Evolutionary conservation across 176 grass and related monocot species (phyloP), one percentile per base, ranked within the genome.

Genomic region (Musa itinerans): DNA sequence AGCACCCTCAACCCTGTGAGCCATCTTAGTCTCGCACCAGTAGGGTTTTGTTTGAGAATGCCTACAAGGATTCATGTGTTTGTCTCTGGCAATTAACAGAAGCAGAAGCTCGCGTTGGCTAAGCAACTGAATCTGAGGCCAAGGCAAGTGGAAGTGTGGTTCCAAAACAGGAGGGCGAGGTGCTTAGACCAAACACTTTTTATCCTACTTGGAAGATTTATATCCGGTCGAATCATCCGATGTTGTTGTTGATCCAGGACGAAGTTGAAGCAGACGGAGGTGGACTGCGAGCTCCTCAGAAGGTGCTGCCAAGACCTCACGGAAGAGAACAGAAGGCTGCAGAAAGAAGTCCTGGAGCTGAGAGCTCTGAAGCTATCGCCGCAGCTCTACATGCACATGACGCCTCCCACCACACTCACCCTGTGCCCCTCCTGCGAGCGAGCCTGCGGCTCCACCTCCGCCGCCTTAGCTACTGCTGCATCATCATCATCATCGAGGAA

Each of bases 231-330:
- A 61, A 61, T 20, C 7, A 61, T 61, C 8, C 55, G 55, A n/a
- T 61, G 24, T 11, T 27, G 19, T 12, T 29, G 55, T 11, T 4
- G 29, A 54, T 66, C 16, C 65, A 85, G 93, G 74, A 96, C 93
- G 17, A 96, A 96, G 81, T 73, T 96, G 81, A 96, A 96, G 93
- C 89, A 96, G 82, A 96, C 89, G 54, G 93, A 96, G 78, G 89
- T 96, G 54, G 87, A 92, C 75, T 96, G 89, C 74, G 89, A 96
- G 85, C 74, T 87, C 51, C 85, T 96, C 52, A 90, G 88, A 75
- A 78, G 89, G 49, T 92, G 85, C 79, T 96, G 93, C 81, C 89
- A 90, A 65, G 84, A 81, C 48, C 80, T 92, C 8, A 92, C 81
- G 11, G 93, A 88, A 54, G 87, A 96, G 83, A 96, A 96, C 81